Conservation (phyloP, 176 grass and related monocot genomes). For the Aegilops longissima region DNA sequence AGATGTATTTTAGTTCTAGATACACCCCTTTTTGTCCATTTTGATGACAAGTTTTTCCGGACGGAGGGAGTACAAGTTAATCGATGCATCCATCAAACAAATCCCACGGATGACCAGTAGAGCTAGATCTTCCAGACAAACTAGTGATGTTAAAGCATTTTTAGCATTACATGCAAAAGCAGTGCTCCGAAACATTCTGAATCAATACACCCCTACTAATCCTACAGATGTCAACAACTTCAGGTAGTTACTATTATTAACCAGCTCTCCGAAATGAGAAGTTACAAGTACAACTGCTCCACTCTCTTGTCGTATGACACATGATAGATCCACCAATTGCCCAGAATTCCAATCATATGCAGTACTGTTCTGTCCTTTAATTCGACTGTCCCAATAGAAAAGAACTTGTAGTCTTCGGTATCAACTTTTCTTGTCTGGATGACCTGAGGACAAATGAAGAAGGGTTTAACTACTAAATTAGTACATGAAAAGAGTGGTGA, state of each 20-base stretch:
- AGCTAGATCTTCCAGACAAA: background rate
- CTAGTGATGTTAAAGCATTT: background rate
- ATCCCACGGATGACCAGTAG: background rate
- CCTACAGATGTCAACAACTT: background rate
- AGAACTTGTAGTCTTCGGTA: conserved; percentile 72
- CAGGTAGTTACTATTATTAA: background rate
- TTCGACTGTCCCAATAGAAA: conserved; percentile 62
- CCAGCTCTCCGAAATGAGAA: conserved; percentile 5
- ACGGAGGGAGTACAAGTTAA: too few relatives aligned
- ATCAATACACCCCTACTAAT: background rate
- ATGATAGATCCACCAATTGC: conserved; percentile 74
- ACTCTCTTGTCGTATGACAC: conserved; percentile 35
- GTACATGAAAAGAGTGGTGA: background rate
- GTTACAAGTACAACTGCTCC: conserved; percentile 8
- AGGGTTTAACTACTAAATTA: background rate
- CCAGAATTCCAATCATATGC: conserved; percentile 68
- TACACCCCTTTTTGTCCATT: too few relatives aligned
- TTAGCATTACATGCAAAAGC: conserved; percentile 7
- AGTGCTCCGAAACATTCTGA: background rate
- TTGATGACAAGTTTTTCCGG: too few relatives aligned
- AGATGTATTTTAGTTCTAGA: too few relatives aligned
- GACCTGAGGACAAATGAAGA: conserved; percentile 47
- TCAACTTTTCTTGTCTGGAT: conserved; percentile 69
- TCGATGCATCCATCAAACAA: background rate
- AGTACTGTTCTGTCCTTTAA: conserved; percentile 53